Evolutionary conservation across 768 basidiomycete genomes (phyloP), one percentile per base, ranked within the genome.

Genomic region (Sporobolomyces roseus): DNA sequence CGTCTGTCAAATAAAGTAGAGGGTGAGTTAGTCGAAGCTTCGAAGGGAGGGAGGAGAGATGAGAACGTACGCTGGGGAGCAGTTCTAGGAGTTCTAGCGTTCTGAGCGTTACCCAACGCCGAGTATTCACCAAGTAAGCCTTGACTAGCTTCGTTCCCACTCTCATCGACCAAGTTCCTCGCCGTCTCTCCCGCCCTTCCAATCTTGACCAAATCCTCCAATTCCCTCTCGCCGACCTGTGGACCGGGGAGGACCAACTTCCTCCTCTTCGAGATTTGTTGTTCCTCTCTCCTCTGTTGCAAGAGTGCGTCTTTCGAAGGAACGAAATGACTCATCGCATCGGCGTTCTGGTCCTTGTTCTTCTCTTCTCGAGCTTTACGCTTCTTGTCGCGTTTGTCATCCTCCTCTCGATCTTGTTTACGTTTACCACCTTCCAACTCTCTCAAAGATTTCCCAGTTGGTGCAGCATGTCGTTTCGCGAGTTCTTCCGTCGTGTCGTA

Each of bases 161-260:
- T 88, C 10, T 89, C 91, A 30, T 83, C 85, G 14, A 93, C 92
- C 73, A 97, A 76, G 6, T 88, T 85, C 55, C 92, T 88, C 23
- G 94, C 90, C 74, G 85, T 88, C 80, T 94, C 93, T 4, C 91
- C 88, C 0, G 89, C 88, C 77, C 90, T 86, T 0, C 96, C 96
- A 76, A 98, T 97, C 82, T 98, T 99, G 72, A 96, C 94, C 69
- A 99, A 97, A 72, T 97, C 93, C 80, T 98, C 96, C 58, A 99
- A 80, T 79, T 99, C 96, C 4, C 83, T 80, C 80, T 99, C 96
- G 13, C 91, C 90, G 21, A 99, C 96, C 75, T 99, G 96, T 9
- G 94, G 91, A 30, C 81, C 80, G 0, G 96, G 96, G 19, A 99
- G 82, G 61, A 85, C 84, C 33, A 99, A 82, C 79, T 90, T 90